These are phyloP conservation scores for Sclerotinia spermophila DNA, from an alignment of 2,329 filamentous ascomycete species.

Conservation along the genomic window DNA sequence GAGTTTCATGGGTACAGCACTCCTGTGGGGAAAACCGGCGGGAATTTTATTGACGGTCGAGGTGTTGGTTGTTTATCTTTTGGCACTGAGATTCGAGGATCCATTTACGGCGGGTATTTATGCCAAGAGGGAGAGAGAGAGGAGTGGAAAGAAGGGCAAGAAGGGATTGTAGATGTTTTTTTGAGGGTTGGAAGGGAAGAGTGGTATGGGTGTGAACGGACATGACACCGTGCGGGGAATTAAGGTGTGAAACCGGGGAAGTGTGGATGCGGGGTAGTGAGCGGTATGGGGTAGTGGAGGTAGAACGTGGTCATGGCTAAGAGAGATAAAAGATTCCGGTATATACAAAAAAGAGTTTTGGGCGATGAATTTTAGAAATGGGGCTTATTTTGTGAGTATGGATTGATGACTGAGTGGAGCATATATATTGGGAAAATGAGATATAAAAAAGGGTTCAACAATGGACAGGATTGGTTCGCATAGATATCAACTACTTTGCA, in stretches of 20 bases:
- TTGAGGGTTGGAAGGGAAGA: neutral
- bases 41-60: constrained; percentile 72
- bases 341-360: neutral
- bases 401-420: constrained; percentile 12
- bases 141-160: constrained; percentile 36
- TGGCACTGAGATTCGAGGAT: constrained; percentile 85
- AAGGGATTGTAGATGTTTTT: constrained; percentile 28
- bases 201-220: constrained; percentile 1
- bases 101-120: constrained; percentile 94
- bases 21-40: constrained; percentile 83
- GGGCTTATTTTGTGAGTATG: neutral
- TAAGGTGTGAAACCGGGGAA: constrained; percentile 7
- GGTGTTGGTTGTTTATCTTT: constrained; percentile 73
- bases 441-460: constrained; percentile 32
- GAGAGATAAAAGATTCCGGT: neutral
- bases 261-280: neutral
- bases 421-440: constrained; percentile 3
- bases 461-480: constrained; percentile 23
- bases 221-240: neutral
- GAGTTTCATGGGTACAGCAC: constrained; percentile 83
- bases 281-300: neutral
- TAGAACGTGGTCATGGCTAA: neutral
- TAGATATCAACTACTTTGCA: constrained; percentile 35
- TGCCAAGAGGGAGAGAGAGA: constrained; percentile 69
- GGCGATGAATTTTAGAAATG: constrained; percentile 2